These are phyloP conservation scores for Paraconiothyrium sp. DNA, from an alignment of 2,329 filamentous ascomycete species.

Conservation along the genomic window DNA sequence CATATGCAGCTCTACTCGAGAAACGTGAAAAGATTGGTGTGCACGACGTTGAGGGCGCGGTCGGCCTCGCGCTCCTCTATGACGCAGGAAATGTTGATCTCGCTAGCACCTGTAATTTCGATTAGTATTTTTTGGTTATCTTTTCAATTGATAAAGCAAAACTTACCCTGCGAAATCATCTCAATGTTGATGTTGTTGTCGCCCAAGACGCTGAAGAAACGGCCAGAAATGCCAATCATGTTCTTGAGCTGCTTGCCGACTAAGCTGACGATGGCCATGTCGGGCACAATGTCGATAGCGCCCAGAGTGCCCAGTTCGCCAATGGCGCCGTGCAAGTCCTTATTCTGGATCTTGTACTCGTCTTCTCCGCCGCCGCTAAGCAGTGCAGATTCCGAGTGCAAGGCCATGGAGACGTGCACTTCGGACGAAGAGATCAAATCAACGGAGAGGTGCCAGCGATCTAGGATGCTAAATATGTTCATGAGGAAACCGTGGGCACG, in stretches of 20 bases:
- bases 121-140: background rate
- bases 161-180: constrained; percentile 96
- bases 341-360: constrained; percentile 58
- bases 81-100: constrained; percentile 99
- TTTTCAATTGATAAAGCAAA: background rate
- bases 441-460: constrained; percentile 86
- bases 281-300: constrained; percentile 85
- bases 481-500: constrained; percentile 97
- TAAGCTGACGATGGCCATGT: constrained; percentile 95
- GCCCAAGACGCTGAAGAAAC: constrained; percentile 93
- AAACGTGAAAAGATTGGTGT: constrained; percentile 97
- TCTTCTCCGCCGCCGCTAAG: constrained; percentile 58
- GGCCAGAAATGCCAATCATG: constrained; percentile 89
- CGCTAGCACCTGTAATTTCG: constrained; percentile 78
- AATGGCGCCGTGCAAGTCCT: constrained; percentile 62
- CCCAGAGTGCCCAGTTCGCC: constrained; percentile 81
- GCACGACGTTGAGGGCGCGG: constrained; percentile 92
- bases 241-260: constrained; percentile 98
- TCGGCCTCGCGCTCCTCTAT: constrained; percentile 92
- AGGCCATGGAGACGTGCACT: constrained; percentile 96
- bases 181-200: constrained; percentile 97
- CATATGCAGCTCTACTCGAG: constrained; percentile 68
- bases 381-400: constrained; percentile 78
- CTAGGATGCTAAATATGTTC: constrained; percentile 89
- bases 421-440: constrained; percentile 97